phyloP scores from a whole-genome alignment of 305 asterid species.

The Fraxinus paxiana region DNA sequence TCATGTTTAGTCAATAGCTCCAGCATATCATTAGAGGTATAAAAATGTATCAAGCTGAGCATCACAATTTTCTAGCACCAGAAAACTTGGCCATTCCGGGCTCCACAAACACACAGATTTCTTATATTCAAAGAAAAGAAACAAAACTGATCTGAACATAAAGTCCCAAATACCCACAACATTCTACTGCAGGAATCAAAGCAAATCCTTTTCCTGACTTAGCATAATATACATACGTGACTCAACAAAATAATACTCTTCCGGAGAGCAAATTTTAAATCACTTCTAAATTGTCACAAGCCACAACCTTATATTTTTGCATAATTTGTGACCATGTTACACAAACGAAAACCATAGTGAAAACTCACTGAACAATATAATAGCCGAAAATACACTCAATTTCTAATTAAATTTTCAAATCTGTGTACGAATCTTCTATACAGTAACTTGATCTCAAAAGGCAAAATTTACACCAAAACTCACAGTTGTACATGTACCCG shows the following conservation, averaged over 20 bases:
- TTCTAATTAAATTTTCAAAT: neutral
- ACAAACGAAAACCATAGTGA: neutral
- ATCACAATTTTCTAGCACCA: neutral
- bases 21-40: neutral
- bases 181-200: neutral
- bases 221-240: neutral
- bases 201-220: neutral
- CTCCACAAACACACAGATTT: neutral
- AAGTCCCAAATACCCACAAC: neutral
- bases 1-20: neutral
- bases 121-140: neutral
- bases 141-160: neutral
- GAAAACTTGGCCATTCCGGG: neutral
- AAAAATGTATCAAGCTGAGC: neutral
- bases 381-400: neutral
- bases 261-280: neutral
- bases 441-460: neutral
- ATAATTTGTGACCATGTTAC: neutral
- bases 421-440: neutral
- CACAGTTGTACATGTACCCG: neutral
- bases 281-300: neutral
- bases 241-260: neutral
- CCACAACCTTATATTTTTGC: slow-evolving; percentile 2
- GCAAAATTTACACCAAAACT: neutral
- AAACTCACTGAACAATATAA: neutral